These are phyloP conservation scores for Suillus decipiens DNA, from an alignment of 768 basidiomycete species.

Conservation along the genomic window DNA sequence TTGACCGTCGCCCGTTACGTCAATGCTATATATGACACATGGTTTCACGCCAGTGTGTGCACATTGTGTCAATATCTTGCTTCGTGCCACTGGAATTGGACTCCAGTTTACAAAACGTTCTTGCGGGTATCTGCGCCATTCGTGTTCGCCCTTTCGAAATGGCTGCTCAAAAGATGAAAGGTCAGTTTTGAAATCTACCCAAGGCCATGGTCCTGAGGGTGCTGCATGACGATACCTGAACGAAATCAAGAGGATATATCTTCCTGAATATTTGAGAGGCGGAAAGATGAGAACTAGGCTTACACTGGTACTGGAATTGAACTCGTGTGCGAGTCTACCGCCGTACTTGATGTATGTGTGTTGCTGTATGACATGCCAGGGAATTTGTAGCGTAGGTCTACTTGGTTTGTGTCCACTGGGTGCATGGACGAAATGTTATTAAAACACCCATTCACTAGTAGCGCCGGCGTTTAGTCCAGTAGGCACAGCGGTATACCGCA, in stretches of 20 bases:
- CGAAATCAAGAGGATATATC: neutral
- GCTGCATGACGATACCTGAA: slow-evolving; percentile 38
- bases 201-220: slow-evolving; percentile 45
- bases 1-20: neutral
- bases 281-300: neutral
- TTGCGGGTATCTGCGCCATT: slow-evolving; percentile 48
- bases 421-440: neutral
- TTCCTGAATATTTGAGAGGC: neutral
- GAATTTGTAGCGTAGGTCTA: neutral
- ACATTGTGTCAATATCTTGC: slow-evolving; percentile 29
- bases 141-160: neutral
- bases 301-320: neutral
- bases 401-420: neutral
- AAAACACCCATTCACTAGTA: neutral
- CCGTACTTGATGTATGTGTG: neutral
- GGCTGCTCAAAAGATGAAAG: slow-evolving; percentile 13
- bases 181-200: slow-evolving; percentile 37
- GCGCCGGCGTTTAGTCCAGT: neutral
- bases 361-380: neutral
- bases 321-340: neutral
- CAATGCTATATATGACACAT: neutral
- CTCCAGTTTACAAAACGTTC: slow-evolving; percentile 61
- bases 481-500: no score
- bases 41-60: neutral
- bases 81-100: slow-evolving; percentile 38